These are phyloP conservation scores for Tarenaya hassleriana DNA, from an alignment of 345 rosid species.

Conservation along the genomic window DNA sequence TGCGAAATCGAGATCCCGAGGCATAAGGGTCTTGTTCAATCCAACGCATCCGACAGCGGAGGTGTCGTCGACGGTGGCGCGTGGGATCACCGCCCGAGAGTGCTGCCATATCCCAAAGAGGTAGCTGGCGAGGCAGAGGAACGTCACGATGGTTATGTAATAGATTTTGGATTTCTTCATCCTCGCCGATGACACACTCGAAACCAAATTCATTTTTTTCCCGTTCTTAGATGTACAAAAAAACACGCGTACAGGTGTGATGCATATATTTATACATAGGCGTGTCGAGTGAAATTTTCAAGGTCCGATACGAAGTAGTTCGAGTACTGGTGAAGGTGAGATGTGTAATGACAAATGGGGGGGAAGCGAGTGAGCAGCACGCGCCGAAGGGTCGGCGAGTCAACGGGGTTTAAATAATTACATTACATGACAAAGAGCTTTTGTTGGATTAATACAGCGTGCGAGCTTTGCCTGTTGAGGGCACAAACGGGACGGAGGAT, in stretches of 20 bases:
- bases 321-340: slow-evolving; percentile 12
- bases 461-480: slow-evolving; percentile 20
- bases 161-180: slow-evolving; percentile 43
- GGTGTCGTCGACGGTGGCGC: slow-evolving; percentile 21
- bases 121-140: slow-evolving; percentile 52
- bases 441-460: slow-evolving; percentile 20
- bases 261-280: no score
- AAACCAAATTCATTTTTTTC: slow-evolving; percentile 23
- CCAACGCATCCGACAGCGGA: slow-evolving; percentile 1
- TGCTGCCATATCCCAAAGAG: slow-evolving; percentile 48
- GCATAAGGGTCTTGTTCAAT: slow-evolving; percentile 21
- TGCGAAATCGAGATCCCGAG: slow-evolving; percentile 57
- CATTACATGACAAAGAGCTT: slow-evolving; percentile 17
- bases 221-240: background rate
- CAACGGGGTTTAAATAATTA: slow-evolving; percentile 7
- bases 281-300: slow-evolving; percentile 20
- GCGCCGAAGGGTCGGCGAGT: slow-evolving; percentile 22
- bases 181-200: slow-evolving; percentile 26
- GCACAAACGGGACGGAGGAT: slow-evolving; percentile 3
- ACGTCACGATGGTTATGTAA: slow-evolving; percentile 30
- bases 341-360: no score
- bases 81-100: slow-evolving; percentile 18
- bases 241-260: no score
- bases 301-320: slow-evolving; percentile 30
- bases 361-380: slow-evolving; percentile 14